phyloP scores from a whole-genome alignment of 805 yeast species.

The Blastobotrys robertii region DNA sequence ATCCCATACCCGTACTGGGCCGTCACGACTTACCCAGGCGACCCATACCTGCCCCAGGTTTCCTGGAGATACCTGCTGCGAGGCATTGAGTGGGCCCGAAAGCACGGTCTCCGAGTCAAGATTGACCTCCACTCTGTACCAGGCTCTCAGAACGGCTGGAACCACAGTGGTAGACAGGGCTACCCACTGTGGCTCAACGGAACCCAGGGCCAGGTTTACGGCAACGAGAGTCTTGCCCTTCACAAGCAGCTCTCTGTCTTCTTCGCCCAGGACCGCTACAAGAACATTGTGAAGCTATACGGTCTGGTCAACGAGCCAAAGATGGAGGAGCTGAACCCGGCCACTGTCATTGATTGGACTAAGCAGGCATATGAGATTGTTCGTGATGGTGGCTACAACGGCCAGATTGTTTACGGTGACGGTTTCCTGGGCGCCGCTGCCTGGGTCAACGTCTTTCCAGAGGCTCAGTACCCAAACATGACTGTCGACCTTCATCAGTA shows the following conservation, averaged over 20 bases:
- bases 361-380: constrained; percentile 46
- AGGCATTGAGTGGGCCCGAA: constrained; percentile 60
- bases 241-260: constrained; percentile 46
- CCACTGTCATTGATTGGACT: constrained; percentile 45
- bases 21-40: constrained; percentile 33
- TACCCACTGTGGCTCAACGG: constrained; percentile 34
- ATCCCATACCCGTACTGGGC: constrained; percentile 83
- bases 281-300: constrained; percentile 66
- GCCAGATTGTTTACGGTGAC: constrained; percentile 59
- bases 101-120: constrained; percentile 54
- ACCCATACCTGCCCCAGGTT: constrained; percentile 56
- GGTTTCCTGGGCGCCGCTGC: constrained; percentile 54
- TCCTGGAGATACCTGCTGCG: constrained; percentile 44
- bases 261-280: constrained; percentile 51
- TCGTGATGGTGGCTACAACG: constrained; percentile 41
- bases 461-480: constrained; percentile 45
- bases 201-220: constrained; percentile 35
- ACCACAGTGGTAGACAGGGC: constrained; percentile 63
- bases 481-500: constrained; percentile 81
- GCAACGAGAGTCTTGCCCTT: constrained; percentile 38
- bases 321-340: constrained; percentile 40
- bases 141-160: constrained; percentile 82
- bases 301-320: constrained; percentile 76
- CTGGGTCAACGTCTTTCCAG: constrained; percentile 51
- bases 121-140: constrained; percentile 76